Conservation (phyloP, 2,329 filamentous ascomycete genomes). For the Fusarium sublunatum region DNA sequence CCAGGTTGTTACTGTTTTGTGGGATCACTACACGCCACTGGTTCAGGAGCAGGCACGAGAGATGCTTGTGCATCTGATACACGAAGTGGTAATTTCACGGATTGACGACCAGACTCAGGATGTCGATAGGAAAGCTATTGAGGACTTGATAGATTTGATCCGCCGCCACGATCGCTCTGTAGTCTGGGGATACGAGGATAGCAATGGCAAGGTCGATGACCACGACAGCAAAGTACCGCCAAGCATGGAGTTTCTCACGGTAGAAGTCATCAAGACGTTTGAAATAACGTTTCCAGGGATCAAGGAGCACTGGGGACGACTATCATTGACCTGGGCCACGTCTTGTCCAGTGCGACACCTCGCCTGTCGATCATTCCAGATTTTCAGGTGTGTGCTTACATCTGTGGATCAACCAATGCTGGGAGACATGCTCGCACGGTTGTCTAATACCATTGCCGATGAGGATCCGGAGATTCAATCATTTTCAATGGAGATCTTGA, state of each 20-base stretch:
- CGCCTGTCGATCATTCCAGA: conserved; percentile 95
- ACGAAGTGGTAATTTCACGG: conserved; percentile 86
- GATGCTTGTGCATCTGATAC: conserved; percentile 97
- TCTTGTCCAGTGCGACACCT: conserved; percentile 95
- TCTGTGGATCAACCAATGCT: conserved; percentile 93
- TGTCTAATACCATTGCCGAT: conserved; percentile 97
- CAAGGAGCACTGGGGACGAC: conserved; percentile 89
- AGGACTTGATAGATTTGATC: conserved; percentile 88
- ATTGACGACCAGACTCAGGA: conserved; percentile 76
- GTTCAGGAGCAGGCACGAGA: conserved; percentile 97
- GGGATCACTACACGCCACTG: conserved; percentile 95
- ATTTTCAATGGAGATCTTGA: conserved; percentile 97
- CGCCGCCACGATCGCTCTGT: conserved; percentile 85
- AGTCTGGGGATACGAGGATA: conserved; percentile 95
- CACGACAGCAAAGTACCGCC: conserved; percentile 83
- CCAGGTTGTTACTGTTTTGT: conserved; percentile 91
- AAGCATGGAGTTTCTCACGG: conserved; percentile 87
- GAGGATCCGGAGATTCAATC: conserved; percentile 94
- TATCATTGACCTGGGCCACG: conserved; percentile 94
- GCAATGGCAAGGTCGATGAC: conserved; percentile 80
- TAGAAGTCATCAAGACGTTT: conserved; percentile 86
- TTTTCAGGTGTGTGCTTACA: conserved; percentile 93
- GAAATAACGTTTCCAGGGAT: conserved; percentile 85
- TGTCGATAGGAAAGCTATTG: conserved; percentile 77
- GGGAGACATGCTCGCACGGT: conserved; percentile 92